Conservation (phyloP, 1,139 yeast genomes). For the Sugiyamaella sp. region DNA sequence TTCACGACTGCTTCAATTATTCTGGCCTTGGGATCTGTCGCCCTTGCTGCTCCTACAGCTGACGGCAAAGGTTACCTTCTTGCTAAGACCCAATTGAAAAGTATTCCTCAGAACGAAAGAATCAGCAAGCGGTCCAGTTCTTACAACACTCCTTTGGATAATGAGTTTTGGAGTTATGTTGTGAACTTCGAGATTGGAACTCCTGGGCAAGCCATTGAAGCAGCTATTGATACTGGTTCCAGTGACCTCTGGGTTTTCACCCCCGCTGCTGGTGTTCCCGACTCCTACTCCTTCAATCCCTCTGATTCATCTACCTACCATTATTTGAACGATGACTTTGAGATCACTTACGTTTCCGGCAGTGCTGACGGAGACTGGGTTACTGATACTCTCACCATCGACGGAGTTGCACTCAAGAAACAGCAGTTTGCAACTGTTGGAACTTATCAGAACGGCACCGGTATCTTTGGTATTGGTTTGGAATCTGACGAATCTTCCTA, state of each 20-base stretch:
- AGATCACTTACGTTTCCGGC: slow-evolving; percentile 61
- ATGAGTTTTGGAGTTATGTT: not conserved
- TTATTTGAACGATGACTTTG: slow-evolving; percentile 34
- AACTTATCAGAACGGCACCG: slow-evolving; percentile 36
- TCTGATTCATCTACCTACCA: slow-evolving; percentile 18
- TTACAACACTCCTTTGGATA: not conserved
- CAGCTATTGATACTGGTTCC: slow-evolving; percentile 68
- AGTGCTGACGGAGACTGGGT: slow-evolving; percentile 68
- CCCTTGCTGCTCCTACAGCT: not conserved
- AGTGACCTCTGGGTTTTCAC: slow-evolving; percentile 68
- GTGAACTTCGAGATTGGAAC: slow-evolving; percentile 54
- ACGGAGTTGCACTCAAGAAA: slow-evolving; percentile 29
- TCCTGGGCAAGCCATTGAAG: slow-evolving; percentile 53
- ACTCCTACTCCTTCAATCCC: slow-evolving; percentile 32
- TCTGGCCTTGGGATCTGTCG: not conserved
- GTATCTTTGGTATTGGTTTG: slow-evolving; percentile 44
- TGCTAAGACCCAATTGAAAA: not conserved
- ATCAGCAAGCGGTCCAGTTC: not conserved
- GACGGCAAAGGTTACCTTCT: not conserved
- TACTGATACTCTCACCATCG: slow-evolving; percentile 49
- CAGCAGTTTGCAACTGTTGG: slow-evolving; percentile 38
- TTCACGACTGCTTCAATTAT: not conserved
- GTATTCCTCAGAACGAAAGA: not conserved
- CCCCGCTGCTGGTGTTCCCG: slow-evolving; percentile 46
- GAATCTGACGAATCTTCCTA: slow-evolving; percentile 40